Evolutionary conservation across 2,329 filamentous ascomycete genomes (phyloP).

Genomic region (Trichoderma aggressivum): DNA sequence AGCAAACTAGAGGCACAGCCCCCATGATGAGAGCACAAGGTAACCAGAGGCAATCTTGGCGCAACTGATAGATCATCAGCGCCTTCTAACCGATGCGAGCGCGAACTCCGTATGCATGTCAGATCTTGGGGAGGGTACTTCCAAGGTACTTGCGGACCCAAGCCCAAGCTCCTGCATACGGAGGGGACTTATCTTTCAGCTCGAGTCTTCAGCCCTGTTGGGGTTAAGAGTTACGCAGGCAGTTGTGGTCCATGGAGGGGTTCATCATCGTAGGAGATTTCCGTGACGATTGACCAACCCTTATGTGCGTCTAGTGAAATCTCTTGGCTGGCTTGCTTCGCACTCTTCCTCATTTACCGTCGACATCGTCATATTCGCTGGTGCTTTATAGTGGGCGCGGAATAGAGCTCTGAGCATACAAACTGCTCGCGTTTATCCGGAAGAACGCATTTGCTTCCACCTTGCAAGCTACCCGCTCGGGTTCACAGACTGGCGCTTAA

Average conservation of each 20-base stretch:
- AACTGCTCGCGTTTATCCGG: not conserved
- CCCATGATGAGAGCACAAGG: not conserved
- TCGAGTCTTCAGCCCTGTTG: not conserved
- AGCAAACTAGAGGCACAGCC: constrained; percentile 1
- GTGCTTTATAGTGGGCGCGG: not conserved
- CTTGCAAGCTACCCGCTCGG: not conserved
- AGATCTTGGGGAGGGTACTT: constrained; percentile 11
- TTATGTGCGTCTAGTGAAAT: not conserved
- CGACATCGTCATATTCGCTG: not conserved
- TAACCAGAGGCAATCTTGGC: not conserved
- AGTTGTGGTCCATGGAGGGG: not conserved
- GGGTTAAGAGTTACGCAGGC: not conserved
- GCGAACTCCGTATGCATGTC: constrained; percentile 5
- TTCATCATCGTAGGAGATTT: not conserved
- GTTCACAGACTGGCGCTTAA: not conserved
- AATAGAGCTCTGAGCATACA: not conserved
- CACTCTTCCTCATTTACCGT: not conserved
- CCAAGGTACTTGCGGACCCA: not conserved
- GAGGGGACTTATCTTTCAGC: not conserved
- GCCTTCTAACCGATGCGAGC: not conserved
- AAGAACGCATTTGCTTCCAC: not conserved
- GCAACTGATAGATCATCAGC: not conserved
- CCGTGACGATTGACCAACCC: not conserved
- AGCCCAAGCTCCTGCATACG: not conserved
- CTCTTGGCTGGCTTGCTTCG: not conserved